These are phyloP conservation scores for Clitopilus passeckerianus DNA, from an alignment of 768 basidiomycete genomes.

Conservation along the genomic window DNA sequence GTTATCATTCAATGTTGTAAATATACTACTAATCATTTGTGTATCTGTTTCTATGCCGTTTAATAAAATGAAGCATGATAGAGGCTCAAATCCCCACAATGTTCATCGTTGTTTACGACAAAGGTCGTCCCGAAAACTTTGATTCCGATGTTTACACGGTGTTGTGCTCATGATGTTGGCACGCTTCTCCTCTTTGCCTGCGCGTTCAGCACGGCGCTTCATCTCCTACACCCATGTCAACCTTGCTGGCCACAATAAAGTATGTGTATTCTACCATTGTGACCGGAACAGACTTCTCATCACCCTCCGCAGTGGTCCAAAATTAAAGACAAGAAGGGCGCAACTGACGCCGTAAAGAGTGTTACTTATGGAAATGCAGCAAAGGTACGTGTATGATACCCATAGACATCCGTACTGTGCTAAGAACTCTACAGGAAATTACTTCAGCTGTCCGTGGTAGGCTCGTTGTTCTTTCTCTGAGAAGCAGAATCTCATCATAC, in stretches of 20 bases:
- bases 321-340: conserved; percentile 67
- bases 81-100: no score
- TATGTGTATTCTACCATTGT: conserved; percentile 5
- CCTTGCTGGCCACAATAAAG: conserved; percentile 41
- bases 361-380: conserved; percentile 49
- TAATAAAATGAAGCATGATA: not conserved
- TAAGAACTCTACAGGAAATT: conserved; percentile 44
- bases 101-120: not conserved
- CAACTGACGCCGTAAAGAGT: conserved; percentile 58
- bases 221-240: conserved; percentile 12
- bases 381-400: conserved; percentile 34
- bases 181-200: conserved; percentile 4
- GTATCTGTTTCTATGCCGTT: not conserved
- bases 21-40: not conserved
- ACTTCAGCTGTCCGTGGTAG: conserved; percentile 54
- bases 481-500: conserved; percentile 4
- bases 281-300: not conserved
- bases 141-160: not conserved
- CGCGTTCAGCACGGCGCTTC: conserved; percentile 10
- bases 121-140: not conserved
- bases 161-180: not conserved
- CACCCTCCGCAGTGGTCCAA: conserved; percentile 57
- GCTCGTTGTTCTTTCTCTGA: conserved; percentile 9
- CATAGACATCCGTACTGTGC: not conserved
- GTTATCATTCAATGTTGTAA: not conserved